Base-by-base conservation (phyloP, 148 eudicot species). In the Tetragonia tetragonoides region DNA sequence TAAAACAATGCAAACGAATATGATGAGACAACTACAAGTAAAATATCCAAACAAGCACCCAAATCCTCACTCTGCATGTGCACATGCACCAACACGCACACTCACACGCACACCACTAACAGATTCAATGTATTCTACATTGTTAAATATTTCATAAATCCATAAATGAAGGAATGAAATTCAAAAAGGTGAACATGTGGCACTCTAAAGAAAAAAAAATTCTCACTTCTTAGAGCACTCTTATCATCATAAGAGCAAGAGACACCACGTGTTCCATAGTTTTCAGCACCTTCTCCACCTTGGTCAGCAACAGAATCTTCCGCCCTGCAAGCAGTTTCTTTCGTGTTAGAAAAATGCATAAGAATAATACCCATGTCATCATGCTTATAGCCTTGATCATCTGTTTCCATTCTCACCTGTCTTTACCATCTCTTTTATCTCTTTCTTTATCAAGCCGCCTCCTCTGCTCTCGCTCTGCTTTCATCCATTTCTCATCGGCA, bases 151-250 rank as follows among this genome's bases (percentile, higher is more conserved):
- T 51, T 51, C n/a, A 65, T 34, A 38, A 40, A 68, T 39, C 42
- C 54, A 5, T 15, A 42, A 57, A 5, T 34, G 3, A 28, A 59
- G 39, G 17, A 77, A 28, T 18, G 18, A 41, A 17, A 37, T 10
- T 5, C 28, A 39, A 54, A 67, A 63, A 9, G 3, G 70, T 11
- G 21, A 42, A 41, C 3, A 37, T 64, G 16, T 24, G 59, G n/a
- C 64, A 54, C 34, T 53, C 59, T 21, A 54, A 15, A 66, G 57
- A 8, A 20, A 66, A 64, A 51, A 62, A 80, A 15, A 44, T 81
- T 49, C 95, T 86, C 86, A 96, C 99, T 89, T 86, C 85, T 91
- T 44, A 91, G 68, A 62, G 86, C 80, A 87, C 80, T 89, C 87
- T 88, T 93, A 80, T 96, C 99, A 51, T 90, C 90, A 83, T 64